Evolutionary conservation across 2,329 filamentous ascomycete species (phyloP), one percentile per base, ranked within the genome.

Genomic region (Pseudopithomyces maydicus): DNA sequence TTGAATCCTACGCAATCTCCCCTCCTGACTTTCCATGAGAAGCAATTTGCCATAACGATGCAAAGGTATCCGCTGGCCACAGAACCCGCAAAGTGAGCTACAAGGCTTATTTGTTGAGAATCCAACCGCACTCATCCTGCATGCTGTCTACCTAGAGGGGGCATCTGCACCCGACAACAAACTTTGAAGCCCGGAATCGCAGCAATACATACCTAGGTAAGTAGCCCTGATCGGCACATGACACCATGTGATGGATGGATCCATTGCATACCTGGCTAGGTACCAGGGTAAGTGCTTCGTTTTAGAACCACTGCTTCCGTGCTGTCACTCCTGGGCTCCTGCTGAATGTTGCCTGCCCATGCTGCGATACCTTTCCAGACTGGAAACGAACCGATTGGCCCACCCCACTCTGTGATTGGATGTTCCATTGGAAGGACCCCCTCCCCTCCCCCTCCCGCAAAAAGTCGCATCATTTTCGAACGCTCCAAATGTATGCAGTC

Each of bases 371-470:
- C 47, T 36, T 38, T 56, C 55, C 41, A 55, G 39, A 51, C 51
- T 49, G 66, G 62, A 66, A 66, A 35, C 20, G 42, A 64, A 46
- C 65, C 64, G 63, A 69, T 72, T 72, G 65, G 69, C 39, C 45
- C 47, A 36, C 55, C n/a, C 35, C 47, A 23, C 15, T 42, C 22
- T 43, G 22, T 23, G n/a, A 6, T 26, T 23, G 12, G 12, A 29
- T 29, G 32, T 23, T 41, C 12, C 32, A 23, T 22, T 41, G 15
- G 39, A 43, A 44, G 45, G 22, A 49, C 44, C 26, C 26, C 20
- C 14, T n/a, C 20, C 17, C 46, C 35, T n/a, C n/a, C n/a, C n/a
- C n/a, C n/a, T n/a, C n/a, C n/a, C n/a, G n/a, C n/a, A n/a, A 29
- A 29, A 29, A 29, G 29, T 43, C 8, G 17, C 10, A 32, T 22